phyloP scores from a whole-genome alignment of 2,329 filamentous ascomycete genomes.

The Hortaea werneckii region DNA sequence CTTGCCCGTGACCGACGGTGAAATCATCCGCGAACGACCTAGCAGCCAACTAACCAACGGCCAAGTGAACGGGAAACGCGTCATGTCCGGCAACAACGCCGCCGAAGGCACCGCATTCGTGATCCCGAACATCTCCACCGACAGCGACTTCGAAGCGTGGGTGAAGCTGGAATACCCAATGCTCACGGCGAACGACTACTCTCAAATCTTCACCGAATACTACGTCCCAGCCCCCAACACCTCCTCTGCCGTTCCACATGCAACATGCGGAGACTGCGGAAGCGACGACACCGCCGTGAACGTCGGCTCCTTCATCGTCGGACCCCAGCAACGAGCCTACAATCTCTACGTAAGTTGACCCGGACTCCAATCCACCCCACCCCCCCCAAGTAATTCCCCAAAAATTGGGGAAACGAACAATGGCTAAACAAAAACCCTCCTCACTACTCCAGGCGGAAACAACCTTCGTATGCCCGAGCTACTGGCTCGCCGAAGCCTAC shows the following conservation, averaged over 20 bases:
- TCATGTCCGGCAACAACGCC: conserved; percentile 37
- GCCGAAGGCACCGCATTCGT: conserved; percentile 41
- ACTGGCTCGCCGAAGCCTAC: conserved; percentile 46
- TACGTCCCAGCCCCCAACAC: conserved; percentile 24
- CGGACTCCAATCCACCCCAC: no score
- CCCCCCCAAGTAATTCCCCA: no score
- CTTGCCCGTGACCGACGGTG: conserved; percentile 34
- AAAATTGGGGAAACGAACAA: no score
- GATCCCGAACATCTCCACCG: conserved; percentile 34
- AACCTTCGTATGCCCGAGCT: conserved; percentile 46
- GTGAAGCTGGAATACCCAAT: conserved; percentile 31
- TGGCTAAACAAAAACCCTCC: no score
- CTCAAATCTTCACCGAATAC: conserved; percentile 26
- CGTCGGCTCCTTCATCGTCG: conserved; percentile 38
- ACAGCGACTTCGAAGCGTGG: conserved; percentile 30
- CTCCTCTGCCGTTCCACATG: conserved; percentile 16
- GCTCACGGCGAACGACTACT: conserved; percentile 30
- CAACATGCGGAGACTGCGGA: conserved; percentile 20
- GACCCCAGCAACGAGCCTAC: conserved; percentile 44
- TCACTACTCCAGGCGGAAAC: no score
- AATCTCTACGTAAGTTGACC: conserved; percentile 47
- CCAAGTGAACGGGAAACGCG: conserved; percentile 30
- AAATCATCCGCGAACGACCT: conserved; percentile 29
- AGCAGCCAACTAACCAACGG: conserved; percentile 28
- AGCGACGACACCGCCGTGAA: conserved; percentile 39